Conservation (phyloP, 2,329 filamentous ascomycete species). For the Chrysoporthe puriensis region DNA sequence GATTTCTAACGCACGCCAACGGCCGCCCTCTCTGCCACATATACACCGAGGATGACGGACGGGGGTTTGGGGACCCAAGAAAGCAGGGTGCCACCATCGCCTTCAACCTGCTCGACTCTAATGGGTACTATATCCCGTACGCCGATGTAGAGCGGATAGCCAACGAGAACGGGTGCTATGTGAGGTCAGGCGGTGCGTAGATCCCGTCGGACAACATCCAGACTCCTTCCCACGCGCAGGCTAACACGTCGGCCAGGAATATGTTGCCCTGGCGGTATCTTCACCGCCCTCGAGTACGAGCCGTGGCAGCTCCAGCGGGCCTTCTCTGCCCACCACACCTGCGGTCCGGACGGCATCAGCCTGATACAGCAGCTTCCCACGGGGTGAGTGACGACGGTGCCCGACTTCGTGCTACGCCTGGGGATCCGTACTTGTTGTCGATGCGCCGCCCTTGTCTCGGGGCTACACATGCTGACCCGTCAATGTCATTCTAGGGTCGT, state of each 20-base stretch:
- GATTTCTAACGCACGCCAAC: constrained; percentile 55
- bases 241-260: constrained; percentile 41
- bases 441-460: background rate
- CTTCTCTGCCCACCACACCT: constrained; percentile 61
- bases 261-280: constrained; percentile 52
- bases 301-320: constrained; percentile 57
- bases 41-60: constrained; percentile 52
- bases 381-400: constrained; percentile 44
- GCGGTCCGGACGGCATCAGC: constrained; percentile 56
- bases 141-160: constrained; percentile 62
- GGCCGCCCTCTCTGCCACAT: constrained; percentile 55
- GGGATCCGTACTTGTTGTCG: background rate
- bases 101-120: constrained; percentile 61
- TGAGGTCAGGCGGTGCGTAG: constrained; percentile 59
- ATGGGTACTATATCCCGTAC: constrained; percentile 59
- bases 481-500: constrained; percentile 51
- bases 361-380: constrained; percentile 59
- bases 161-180: constrained; percentile 58
- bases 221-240: background rate
- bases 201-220: background rate
- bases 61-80: constrained; percentile 53
- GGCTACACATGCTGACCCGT: constrained; percentile 2
- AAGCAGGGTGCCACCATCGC: constrained; percentile 65
- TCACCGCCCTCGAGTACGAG: constrained; percentile 53
- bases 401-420: background rate